A percentile compares a stretch with the other conserved stretches of the same genome.
Evolutionary conservation across 176 grass and related monocot genomes (phyloP).

Genomic region (Panicum miliaceum): DNA sequence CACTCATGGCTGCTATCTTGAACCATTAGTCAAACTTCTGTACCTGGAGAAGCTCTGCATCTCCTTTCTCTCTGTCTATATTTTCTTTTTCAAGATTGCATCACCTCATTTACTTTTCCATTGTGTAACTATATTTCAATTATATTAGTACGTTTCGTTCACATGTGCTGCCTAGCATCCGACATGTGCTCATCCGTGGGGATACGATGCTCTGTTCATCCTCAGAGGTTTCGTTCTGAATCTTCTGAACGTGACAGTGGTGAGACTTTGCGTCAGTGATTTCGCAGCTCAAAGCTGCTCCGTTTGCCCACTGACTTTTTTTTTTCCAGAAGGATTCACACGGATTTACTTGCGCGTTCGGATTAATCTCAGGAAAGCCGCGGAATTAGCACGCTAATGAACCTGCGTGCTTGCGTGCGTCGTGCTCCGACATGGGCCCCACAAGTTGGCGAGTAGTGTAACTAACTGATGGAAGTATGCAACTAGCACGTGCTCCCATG

Average conservation of each 20-base stretch:
- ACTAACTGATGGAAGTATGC: too few species aligned
- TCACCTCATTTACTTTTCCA: not conserved
- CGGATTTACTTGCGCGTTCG: not conserved
- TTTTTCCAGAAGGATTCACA: not conserved
- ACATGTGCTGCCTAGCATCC: conserved; percentile 11
- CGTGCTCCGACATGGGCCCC: not conserved
- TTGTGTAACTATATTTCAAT: not conserved
- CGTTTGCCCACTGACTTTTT: not conserved
- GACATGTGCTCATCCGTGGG: not conserved
- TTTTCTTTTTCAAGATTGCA: conserved; percentile 6
- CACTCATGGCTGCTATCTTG: not conserved
- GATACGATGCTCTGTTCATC: not conserved
- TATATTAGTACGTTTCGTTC: not conserved
- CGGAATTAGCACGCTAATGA: not conserved
- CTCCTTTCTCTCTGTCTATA: not conserved
- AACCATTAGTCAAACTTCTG: not conserved
- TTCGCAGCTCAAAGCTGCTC: not conserved
- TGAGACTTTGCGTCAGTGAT: not conserved
- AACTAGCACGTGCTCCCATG: conserved; percentile 26
- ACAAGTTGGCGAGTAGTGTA: not conserved
- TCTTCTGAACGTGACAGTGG: conserved; percentile 10
- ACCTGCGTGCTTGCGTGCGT: conserved; percentile 10
- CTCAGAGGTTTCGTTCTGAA: not conserved
- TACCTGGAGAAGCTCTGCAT: not conserved
- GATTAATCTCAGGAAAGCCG: not conserved